Base-by-base conservation (phyloP, 441 rosid genomes). In the Eruca vesicaria region DNA sequence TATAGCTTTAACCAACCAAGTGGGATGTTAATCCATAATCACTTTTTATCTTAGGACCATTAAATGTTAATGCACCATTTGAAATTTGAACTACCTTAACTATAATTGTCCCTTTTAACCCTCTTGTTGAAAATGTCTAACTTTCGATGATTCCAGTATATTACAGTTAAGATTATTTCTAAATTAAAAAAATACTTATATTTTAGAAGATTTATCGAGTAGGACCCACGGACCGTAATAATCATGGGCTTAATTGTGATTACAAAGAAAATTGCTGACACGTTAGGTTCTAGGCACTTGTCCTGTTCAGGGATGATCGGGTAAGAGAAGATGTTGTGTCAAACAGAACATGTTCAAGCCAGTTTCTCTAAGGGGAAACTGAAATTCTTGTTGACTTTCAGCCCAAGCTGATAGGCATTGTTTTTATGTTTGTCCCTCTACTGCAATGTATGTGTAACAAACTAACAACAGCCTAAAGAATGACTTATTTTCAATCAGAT, bases 241-340 rank as follows among this genome's bases (percentile, higher is more conserved):
- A 1, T 23, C 28, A 2, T 23, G 28, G 28, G 28, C 3, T 23
- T 23, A 23, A 23, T 23, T 23, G 3, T 23, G 28, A 2, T 23
- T 23, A 23, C 28, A 23, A 23, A 23, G 3, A 3, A 23, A 23
- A 23, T 94, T 59, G 97, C 99, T 1, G 75, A 93, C 71, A 95
- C 99, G 12, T 71, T 95, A 75, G 98, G 96, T 20, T 81, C 86
- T 9, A 61, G 80, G 0, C 82, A 74, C 38, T 36, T 69, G 36
- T 79, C 95, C 0, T 93, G 98, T 78, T 81, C 92, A 2, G 91
- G 87, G 7, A 79, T 90, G 82, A 65, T 78, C 0, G 96, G 96
- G 9, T 83, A 77, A 6, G 86, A 75, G 75, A 89, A 90, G 11
- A 56, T 82, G 4, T 2, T 26, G 15, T 94, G 98, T 83, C 84